A percentile compares a stretch with the other conserved stretches of the same genome.
Evolutionary conservation across 176 grass and related monocot species (phyloP).

Genomic region (Stipa capillata): DNA sequence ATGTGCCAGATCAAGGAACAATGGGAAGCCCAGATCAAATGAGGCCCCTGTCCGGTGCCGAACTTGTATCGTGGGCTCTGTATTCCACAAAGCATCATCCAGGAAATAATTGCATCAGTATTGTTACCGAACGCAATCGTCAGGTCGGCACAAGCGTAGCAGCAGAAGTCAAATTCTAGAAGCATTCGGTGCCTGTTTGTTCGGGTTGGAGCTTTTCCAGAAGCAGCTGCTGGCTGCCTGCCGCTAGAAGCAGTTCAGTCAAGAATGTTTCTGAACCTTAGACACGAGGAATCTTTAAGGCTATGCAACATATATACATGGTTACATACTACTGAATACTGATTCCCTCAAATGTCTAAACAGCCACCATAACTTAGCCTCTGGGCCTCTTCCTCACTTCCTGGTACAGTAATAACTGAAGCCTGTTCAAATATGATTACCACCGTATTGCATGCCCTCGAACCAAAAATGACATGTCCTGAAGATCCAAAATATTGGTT

Average conservation of each 20-base stretch:
- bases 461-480: not conserved
- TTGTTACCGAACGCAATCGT: not conserved
- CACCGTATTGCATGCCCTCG: no score
- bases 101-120: not conserved
- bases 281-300: not conserved
- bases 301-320: slow-evolving; percentile 32
- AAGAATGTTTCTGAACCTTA: not conserved
- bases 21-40: not conserved
- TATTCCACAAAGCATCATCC: not conserved
- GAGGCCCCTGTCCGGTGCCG: not conserved
- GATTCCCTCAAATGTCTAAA: not conserved
- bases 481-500: slow-evolving; percentile 15
- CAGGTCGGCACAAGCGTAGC: not conserved
- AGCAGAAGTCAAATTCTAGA: not conserved
- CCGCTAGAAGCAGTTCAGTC: not conserved
- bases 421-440: not conserved
- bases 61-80: not conserved
- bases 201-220: no score
- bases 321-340: not conserved
- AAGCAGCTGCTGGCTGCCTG: not conserved
- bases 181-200: no score
- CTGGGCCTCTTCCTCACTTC: not conserved
- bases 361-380: not conserved
- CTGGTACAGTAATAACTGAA: not conserved
- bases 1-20: not conserved